These are phyloP conservation scores for Clathrospora elynae DNA, from an alignment of 2,329 filamentous ascomycete genomes.

Conservation along the genomic window DNA sequence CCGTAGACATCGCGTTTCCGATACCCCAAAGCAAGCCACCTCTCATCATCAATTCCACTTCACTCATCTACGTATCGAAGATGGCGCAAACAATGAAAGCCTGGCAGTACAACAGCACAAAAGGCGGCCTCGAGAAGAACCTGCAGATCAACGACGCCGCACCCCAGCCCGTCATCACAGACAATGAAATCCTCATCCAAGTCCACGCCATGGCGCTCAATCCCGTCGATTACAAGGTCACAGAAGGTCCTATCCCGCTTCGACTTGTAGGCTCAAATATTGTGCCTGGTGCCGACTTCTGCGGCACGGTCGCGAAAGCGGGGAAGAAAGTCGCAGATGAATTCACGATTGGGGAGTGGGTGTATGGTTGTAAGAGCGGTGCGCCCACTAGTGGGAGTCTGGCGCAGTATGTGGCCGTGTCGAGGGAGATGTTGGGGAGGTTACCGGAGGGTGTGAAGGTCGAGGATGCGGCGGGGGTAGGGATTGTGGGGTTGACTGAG, in stretches of 20 bases:
- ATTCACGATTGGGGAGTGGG: constrained; percentile 46
- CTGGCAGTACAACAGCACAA: constrained; percentile 60
- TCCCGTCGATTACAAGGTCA: constrained; percentile 68
- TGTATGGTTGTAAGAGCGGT: constrained; percentile 47
- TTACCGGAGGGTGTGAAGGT: constrained; percentile 36
- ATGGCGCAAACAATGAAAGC: constrained; percentile 58
- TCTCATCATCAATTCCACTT: not conserved
- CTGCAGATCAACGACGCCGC: constrained; percentile 54
- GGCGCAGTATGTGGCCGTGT: constrained; percentile 46
- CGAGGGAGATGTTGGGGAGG: constrained; percentile 20
- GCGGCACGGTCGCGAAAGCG: constrained; percentile 54
- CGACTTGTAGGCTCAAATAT: constrained; percentile 46
- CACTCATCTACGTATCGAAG: not conserved
- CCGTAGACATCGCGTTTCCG: not conserved
- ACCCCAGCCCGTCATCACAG: constrained; percentile 48
- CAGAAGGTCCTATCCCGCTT: constrained; percentile 53
- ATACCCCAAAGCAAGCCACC: not conserved
- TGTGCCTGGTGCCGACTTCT: constrained; percentile 57
- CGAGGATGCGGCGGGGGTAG: constrained; percentile 46
- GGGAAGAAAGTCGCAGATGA: constrained; percentile 32
- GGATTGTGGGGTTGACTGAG: constrained; percentile 48
- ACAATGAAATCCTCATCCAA: constrained; percentile 59
- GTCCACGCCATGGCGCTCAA: constrained; percentile 63
- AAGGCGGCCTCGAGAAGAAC: constrained; percentile 59
- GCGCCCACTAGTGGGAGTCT: constrained; percentile 44